phyloP scores from a whole-genome alignment of 1,284 basidiomycete genomes.

The Cutaneotrichosporon spelunceum region DNA sequence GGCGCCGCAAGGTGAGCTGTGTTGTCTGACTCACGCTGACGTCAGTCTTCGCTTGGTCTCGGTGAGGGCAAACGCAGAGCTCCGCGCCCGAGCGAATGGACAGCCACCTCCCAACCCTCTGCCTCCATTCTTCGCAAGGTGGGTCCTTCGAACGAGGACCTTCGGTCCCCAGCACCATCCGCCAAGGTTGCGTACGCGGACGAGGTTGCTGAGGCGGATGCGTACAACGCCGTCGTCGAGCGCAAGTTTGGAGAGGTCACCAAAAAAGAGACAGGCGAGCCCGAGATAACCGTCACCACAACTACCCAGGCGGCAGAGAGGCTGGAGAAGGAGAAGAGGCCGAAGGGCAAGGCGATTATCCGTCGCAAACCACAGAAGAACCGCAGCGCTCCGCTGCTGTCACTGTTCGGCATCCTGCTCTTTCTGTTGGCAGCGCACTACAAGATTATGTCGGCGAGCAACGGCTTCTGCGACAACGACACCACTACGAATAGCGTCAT shows the following conservation, averaged over 20 bases:
- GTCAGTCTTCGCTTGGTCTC: constrained; percentile 26
- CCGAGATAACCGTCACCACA: constrained; percentile 6
- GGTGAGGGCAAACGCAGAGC: constrained; percentile 20
- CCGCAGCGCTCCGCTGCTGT: constrained; percentile 50
- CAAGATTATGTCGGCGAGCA: constrained; percentile 60
- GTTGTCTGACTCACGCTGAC: not conserved
- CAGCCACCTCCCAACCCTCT: constrained; percentile 23
- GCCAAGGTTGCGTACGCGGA: constrained; percentile 17
- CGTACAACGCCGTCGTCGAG: constrained; percentile 36
- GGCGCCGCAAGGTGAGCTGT: constrained; percentile 44
- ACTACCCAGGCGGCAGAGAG: not conserved
- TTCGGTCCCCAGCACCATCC: constrained; percentile 30
- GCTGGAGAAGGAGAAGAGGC: not conserved
- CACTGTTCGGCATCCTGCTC: constrained; percentile 53
- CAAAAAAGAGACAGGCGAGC: not conserved
- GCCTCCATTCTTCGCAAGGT: constrained; percentile 32
- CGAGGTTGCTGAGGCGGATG: constrained; percentile 31
- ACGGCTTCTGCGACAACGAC: constrained; percentile 78
- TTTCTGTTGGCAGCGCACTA: constrained; percentile 52
- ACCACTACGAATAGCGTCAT: constrained; percentile 63
- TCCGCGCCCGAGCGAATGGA: constrained; percentile 22
- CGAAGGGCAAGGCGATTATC: constrained; percentile 19
- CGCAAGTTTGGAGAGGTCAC: constrained; percentile 29
- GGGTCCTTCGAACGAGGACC: constrained; percentile 38
- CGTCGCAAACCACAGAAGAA: constrained; percentile 10